phyloP scores from a whole-genome alignment of 1,284 basidiomycete genomes.

The Xerocomus nothofagi region DNA sequence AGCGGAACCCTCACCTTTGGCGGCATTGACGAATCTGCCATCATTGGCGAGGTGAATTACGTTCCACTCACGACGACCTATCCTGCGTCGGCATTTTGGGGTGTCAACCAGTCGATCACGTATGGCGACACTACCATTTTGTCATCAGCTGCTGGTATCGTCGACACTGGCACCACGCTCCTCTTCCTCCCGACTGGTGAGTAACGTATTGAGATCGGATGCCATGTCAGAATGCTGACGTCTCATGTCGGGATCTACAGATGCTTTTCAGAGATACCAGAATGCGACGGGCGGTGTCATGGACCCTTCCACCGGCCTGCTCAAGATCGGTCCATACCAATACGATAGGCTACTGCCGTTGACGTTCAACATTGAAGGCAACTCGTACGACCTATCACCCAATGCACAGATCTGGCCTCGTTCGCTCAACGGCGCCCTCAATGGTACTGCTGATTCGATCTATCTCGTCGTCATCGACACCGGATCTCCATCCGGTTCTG shows the following conservation, averaged over 20 bases:
- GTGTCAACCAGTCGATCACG: slow-evolving; percentile 49
- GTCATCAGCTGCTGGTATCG: slow-evolving; percentile 31
- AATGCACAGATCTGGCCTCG: slow-evolving; percentile 59
- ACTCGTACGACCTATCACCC: slow-evolving; percentile 42
- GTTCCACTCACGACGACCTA: slow-evolving; percentile 50
- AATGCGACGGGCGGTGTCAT: slow-evolving; percentile 49
- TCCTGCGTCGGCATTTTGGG: slow-evolving; percentile 52
- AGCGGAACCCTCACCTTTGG: slow-evolving; percentile 55
- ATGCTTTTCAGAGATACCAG: slow-evolving; percentile 53
- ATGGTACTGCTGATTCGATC: slow-evolving; percentile 40
- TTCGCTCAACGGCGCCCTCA: slow-evolving; percentile 43
- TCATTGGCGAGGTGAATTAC: slow-evolving; percentile 45
- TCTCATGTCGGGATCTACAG: slow-evolving; percentile 20
- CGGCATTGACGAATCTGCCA: slow-evolving; percentile 42
- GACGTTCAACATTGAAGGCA: slow-evolving; percentile 33
- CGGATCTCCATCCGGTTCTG: slow-evolving; percentile 39
- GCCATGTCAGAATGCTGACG: accelerated
- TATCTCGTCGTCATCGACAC: slow-evolving; percentile 48
- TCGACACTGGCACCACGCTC: slow-evolving; percentile 50
- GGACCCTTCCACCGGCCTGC: slow-evolving; percentile 46
- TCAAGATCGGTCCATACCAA: slow-evolving; percentile 37
- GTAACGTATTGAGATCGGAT: background rate
- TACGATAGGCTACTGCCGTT: slow-evolving; percentile 22
- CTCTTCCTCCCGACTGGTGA: slow-evolving; percentile 41
- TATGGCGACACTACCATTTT: slow-evolving; percentile 46